Conservation (phyloP, 1,284 basidiomycete species). For the Tilletia indica region DNA sequence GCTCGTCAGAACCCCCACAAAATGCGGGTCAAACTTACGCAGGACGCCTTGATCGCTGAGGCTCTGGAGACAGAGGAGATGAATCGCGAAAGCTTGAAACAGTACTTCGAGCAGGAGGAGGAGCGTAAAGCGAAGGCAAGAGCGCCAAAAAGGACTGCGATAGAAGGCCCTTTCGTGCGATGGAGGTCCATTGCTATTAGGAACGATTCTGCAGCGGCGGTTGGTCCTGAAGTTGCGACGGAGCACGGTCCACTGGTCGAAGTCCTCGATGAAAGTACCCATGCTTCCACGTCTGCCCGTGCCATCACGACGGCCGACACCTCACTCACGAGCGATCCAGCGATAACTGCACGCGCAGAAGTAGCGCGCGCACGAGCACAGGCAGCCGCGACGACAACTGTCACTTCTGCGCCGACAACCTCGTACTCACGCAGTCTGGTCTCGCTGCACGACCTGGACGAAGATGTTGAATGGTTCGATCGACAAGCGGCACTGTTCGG, state of each 20-base stretch:
- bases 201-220: neutral
- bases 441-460: constrained; percentile 32
- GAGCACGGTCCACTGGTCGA: neutral
- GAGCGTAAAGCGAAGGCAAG: constrained; percentile 71
- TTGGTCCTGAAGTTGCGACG: too few species aligned
- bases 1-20: neutral
- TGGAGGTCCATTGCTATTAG: constrained; percentile 66
- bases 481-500: constrained; percentile 77
- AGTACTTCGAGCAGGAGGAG: constrained; percentile 75
- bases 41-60: constrained; percentile 74
- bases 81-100: constrained; percentile 73
- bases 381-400: neutral
- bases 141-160: constrained; percentile 63
- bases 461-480: constrained; percentile 62
- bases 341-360: neutral
- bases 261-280: neutral
- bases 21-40: constrained; percentile 61
- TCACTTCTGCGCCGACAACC: neutral
- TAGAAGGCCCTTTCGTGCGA: constrained; percentile 71
- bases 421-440: constrained; percentile 40
- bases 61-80: constrained; percentile 81
- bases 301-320: neutral
- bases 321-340: constrained; percentile 3
- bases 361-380: neutral
- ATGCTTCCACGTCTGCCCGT: neutral